Evolutionary conservation across 768 basidiomycete species (phyloP), one percentile per base, ranked within the genome.

Genomic region (Serpula lacrymans): DNA sequence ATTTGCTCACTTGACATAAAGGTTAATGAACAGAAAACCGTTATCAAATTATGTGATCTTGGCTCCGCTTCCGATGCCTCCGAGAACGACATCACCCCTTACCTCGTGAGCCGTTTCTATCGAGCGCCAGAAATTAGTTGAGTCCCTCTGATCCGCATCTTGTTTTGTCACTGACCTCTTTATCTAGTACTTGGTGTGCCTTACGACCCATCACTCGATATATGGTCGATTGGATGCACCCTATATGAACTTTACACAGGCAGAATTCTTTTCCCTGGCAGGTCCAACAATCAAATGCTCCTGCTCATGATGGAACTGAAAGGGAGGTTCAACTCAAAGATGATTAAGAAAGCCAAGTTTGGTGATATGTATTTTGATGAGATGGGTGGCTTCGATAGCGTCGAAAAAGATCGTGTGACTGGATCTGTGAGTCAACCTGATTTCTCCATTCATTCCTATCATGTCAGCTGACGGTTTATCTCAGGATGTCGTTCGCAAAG

Each of bases 91-190:
- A 93, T 98, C 52, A 97, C 96, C 6, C 96, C 96, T 8, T 98
- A 99, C 63, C 82, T 99, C 41, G 96, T 97, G 45, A 92, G 89
- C 51, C 75, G 96, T 33, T 99, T 98, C 66, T 98, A 99, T 59
- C 88, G 96, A 31, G 95, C 95, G 2, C 96, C 96, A 2, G 96
- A 99, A 68, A 98, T 98, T 58, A 99, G 95, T 97, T n/a, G 55
- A 58, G 78, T 72, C 49, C 16, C 21, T 26, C 16, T 28, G 27
- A 28, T 26, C 27, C 35, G 14, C n/a, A 24, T 34, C 41, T 43
- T 36, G 46, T 34, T 34, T 42, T 16, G 16, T 45, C 27, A 41
- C 52, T 57, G 26, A 57, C 47, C 35, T 43, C 33, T 21, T 35
- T 14, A 43, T 39, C 42, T 52, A 97, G 94, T 98, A 56, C 81